Percentiles rank a stretch among this genome's conserved stretches.
Evolutionary conservation across 192 early-diverging fungal species (phyloP).

Genomic region (Mortierella hygrophila): DNA sequence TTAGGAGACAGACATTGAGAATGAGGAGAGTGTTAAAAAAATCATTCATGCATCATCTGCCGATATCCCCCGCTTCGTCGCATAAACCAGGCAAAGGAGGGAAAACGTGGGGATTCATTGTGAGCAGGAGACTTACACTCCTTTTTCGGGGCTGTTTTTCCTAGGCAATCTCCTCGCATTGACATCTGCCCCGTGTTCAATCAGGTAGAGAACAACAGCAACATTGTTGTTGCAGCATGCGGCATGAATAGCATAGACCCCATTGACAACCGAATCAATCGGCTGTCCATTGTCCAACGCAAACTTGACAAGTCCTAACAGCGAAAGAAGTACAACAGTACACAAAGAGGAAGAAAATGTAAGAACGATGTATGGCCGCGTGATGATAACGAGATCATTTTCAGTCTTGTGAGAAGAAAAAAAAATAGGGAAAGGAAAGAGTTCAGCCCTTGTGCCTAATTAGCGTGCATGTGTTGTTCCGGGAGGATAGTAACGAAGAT

Average conservation of each 20-base stretch:
- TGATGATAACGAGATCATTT: slow-evolving; percentile 5
- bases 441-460: background rate
- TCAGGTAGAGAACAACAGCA: slow-evolving; percentile 74
- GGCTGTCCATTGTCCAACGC: slow-evolving; percentile 77
- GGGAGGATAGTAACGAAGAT: background rate
- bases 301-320: slow-evolving; percentile 71
- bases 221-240: slow-evolving; percentile 74
- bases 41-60: slow-evolving; percentile 6
- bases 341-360: background rate
- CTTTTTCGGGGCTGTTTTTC: slow-evolving; percentile 52
- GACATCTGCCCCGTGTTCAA: slow-evolving; percentile 79
- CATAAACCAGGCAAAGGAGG: background rate
- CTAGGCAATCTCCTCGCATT: slow-evolving; percentile 67
- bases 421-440: background rate
- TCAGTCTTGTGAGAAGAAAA: background rate
- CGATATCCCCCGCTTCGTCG: background rate
- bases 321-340: background rate
- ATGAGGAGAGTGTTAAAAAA: background rate
- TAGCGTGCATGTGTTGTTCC: background rate
- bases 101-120: background rate
- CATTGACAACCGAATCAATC: slow-evolving; percentile 78
- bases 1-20: background rate
- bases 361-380: background rate
- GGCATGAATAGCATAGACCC: slow-evolving; percentile 78
- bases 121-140: slow-evolving; percentile 32